A percentile compares a stretch with the other conserved stretches of the same genome.
phyloP scores from a whole-genome alignment of 306 rosid species.

The Gillenia trifoliata region DNA sequence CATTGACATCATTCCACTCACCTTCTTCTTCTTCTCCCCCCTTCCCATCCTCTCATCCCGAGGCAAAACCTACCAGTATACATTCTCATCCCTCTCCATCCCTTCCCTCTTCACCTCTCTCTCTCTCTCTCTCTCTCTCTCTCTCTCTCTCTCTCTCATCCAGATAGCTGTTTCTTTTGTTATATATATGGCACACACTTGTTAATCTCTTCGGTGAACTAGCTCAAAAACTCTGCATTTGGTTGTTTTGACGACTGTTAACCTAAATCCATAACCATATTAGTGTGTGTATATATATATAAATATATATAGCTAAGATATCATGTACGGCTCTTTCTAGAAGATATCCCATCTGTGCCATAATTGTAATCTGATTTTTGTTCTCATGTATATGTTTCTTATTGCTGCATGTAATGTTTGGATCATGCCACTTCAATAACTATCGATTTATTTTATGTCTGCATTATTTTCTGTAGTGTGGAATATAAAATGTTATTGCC shows the following conservation, averaged over 20 bases:
- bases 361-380: neutral
- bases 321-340: neutral
- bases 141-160: neutral
- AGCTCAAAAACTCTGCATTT: neutral
- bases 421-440: neutral
- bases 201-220: neutral
- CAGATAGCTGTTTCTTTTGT: neutral
- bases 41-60: slow-evolving; percentile 61
- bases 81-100: slow-evolving; percentile 44
- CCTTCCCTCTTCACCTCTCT: slow-evolving; percentile 12
- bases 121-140: neutral
- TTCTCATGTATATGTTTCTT: neutral
- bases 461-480: neutral
- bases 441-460: neutral
- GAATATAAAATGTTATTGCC: neutral
- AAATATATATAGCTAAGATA: too few relatives aligned
- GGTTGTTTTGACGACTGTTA: neutral
- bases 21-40: slow-evolving; percentile 66
- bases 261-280: neutral
- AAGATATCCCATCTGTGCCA: neutral
- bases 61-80: slow-evolving; percentile 63
- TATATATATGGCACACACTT: neutral
- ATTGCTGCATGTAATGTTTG: neutral
- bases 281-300: neutral
- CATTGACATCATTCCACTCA: slow-evolving; percentile 96